Conservation (phyloP, 208 protist species). For the Tritrichomonas musculus region DNA sequence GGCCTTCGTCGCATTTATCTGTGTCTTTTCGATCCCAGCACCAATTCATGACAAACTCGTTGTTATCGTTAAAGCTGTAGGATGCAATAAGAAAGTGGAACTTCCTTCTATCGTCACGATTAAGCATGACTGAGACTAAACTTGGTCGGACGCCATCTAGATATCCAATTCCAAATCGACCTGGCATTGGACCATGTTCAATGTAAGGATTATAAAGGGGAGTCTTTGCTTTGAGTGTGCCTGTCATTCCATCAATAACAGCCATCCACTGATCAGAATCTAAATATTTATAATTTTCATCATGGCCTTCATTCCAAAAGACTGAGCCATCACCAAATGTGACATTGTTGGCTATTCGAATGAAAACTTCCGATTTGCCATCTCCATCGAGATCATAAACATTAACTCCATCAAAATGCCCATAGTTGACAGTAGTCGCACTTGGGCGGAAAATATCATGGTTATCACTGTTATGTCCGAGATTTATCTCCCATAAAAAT, state of each 20-base stretch:
- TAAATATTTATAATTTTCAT: no score
- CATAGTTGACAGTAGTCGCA: background rate
- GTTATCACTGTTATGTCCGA: background rate
- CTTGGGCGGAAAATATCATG: background rate
- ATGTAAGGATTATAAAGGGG: background rate
- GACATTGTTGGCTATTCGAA: background rate
- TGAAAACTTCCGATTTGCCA: background rate
- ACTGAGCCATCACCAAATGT: background rate
- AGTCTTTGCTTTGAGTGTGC: background rate
- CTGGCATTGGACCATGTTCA: background rate
- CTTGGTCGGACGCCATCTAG: background rate
- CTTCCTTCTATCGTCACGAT: background rate
- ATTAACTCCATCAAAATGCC: background rate
- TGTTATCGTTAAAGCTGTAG: background rate
- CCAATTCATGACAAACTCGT: background rate
- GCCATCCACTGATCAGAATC: background rate
- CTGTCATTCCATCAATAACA: background rate
- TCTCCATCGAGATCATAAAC: background rate
- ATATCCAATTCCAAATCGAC: background rate
- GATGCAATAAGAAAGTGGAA: background rate
- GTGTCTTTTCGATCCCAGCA: background rate
- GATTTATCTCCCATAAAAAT: background rate
- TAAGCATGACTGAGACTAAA: background rate
- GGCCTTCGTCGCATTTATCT: background rate
- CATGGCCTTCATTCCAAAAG: background rate